Evolutionary conservation across 108 stramenopile species (phyloP), one percentile per base, ranked within the genome.

Genomic region (Conticribra guillardii): DNA sequence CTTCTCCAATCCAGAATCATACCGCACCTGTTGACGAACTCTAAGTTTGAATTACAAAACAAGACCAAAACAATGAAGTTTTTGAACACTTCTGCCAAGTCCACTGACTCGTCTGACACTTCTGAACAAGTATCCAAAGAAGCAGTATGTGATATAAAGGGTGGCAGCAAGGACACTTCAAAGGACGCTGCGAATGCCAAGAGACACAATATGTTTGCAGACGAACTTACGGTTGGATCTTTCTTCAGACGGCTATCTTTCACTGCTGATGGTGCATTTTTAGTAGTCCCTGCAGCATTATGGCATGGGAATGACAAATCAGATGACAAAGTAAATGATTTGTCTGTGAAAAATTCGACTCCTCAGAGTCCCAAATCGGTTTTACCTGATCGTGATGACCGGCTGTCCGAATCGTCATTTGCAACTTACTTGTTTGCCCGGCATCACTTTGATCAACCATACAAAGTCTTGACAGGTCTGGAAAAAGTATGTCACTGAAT

Each of bases 171-270:
- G n/a, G n/a, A n/a, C n/a, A n/a, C n/a, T n/a, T n/a, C n/a, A n/a
- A n/a, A n/a, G n/a, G n/a, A n/a, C 21, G 33, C 49, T 18, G 9
- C 30, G 23, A 57, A 54, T 19, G 48, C 47, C 14, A 74, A 61
- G 32, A 63, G 59, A n/a, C 72, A 67, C 17, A 75, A 91, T 30
- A 80, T 92, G 52, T 98, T 95, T 77, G 96, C 83, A 11, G 96
- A 96, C 71, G 97, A 96, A 68, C 74, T 94, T 0, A 91, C 89
- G 3, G 73, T 88, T 44, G 85, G 93, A 59, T 91, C 89, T 33
- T 98, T 97, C 72, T 97, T 98, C 72, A 85, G 98, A 46, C 81
- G 98, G 32, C 82, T 97, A 51, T 54, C 79, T 22, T 97, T 92
- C 83, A 92, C 97, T 23, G 71, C 92, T 1, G 98, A 98, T 69